Percentiles rank a stretch among this genome's conserved stretches.
Conservation (phyloP, 2,329 filamentous ascomycete genomes). For the Phyllachora maydis region DNA sequence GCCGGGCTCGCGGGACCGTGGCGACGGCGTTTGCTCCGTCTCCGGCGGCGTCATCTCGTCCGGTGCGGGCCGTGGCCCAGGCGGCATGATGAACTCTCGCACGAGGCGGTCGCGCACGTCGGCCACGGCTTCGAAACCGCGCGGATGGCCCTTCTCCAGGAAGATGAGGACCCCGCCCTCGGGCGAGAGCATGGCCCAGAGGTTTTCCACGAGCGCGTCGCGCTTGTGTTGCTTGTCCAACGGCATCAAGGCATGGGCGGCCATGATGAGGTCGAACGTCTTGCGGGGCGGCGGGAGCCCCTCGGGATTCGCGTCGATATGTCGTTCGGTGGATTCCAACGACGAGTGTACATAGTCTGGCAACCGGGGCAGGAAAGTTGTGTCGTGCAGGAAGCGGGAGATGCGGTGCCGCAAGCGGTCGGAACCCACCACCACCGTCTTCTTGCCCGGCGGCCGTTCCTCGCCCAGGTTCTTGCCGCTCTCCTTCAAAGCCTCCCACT, state of each 20-base stretch:
- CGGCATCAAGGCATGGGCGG: conserved; percentile 63
- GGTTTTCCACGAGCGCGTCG: conserved; percentile 62
- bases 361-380: conserved; percentile 78
- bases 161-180: conserved; percentile 73
- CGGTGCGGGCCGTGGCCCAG: conserved; percentile 16
- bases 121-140: conserved; percentile 82
- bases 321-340: conserved; percentile 33
- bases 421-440: conserved; percentile 63
- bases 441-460: conserved; percentile 44
- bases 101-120: conserved; percentile 65
- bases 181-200: conserved; percentile 72
- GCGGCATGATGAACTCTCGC: conserved; percentile 50
- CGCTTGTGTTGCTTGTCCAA: conserved; percentile 57
- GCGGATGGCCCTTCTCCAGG: conserved; percentile 76
- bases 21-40: conserved; percentile 14
- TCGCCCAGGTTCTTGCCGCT: conserved; percentile 18
- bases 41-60: conserved; percentile 21
- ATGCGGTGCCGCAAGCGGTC: conserved; percentile 55
- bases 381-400: conserved; percentile 63
- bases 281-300: conserved; percentile 47
- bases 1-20: conserved; percentile 31
- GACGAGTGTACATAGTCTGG: conserved; percentile 61
- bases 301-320: conserved; percentile 36
- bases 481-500: conserved; percentile 53
- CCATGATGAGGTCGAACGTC: conserved; percentile 75